Percentiles rank a stretch among this genome's conserved stretches.
These are phyloP conservation scores for Xylaria telfairii DNA, from an alignment of 495 filamentous ascomycete genomes.

Conservation along the genomic window DNA sequence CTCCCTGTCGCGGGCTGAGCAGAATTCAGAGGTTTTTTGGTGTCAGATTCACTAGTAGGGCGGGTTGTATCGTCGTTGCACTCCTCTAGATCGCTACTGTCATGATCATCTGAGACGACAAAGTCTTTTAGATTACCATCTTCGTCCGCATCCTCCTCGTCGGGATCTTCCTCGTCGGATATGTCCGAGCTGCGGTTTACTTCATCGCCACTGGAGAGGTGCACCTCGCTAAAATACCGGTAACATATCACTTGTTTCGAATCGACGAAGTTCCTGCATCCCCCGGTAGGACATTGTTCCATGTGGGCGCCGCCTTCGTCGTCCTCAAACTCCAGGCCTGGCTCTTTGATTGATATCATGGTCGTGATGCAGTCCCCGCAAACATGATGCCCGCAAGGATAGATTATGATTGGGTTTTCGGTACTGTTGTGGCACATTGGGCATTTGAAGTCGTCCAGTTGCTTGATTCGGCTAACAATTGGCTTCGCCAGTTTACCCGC, in stretches of 20 bases:
- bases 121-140: slow-evolving; percentile 62
- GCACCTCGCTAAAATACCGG: slow-evolving; percentile 73
- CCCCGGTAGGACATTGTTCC: slow-evolving; percentile 65
- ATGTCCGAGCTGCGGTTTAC: slow-evolving; percentile 41
- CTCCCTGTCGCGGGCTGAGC: background rate
- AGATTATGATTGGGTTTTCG: slow-evolving; percentile 76
- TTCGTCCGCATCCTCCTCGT: slow-evolving; percentile 48
- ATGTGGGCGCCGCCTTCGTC: slow-evolving; percentile 31
- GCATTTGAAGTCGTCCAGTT: slow-evolving; percentile 65
- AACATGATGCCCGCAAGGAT: slow-evolving; percentile 84
- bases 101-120: slow-evolving; percentile 59
- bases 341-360: slow-evolving; percentile 67
- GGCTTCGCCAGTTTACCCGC: slow-evolving; percentile 65
- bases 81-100: slow-evolving; percentile 40
- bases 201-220: slow-evolving; percentile 58
- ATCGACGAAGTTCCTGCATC: slow-evolving; percentile 69
- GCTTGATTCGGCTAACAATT: slow-evolving; percentile 73
- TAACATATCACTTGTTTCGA: slow-evolving; percentile 75
- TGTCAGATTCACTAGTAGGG: background rate
- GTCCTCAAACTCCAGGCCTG: slow-evolving; percentile 61
- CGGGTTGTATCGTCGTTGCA: background rate
- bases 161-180: slow-evolving; percentile 40
- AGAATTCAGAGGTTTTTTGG: background rate
- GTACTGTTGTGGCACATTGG: slow-evolving; percentile 82
- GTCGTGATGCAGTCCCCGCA: slow-evolving; percentile 81